phyloP scores from a whole-genome alignment of 805 yeast species.

The Wickerhamiella alocasiicola region DNA sequence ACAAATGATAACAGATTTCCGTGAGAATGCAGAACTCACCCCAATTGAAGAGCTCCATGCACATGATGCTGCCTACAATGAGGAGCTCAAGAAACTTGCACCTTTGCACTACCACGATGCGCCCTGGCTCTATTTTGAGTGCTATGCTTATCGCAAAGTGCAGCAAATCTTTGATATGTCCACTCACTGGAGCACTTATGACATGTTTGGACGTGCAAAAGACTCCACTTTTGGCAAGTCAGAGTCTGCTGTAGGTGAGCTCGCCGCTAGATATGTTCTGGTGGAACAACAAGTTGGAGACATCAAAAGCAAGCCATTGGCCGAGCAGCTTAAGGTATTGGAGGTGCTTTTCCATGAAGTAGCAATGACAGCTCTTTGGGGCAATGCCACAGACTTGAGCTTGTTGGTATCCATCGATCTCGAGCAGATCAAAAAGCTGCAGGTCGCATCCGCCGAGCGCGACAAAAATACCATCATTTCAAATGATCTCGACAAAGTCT shows the following conservation, averaged over 20 bases:
- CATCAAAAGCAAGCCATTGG: neutral
- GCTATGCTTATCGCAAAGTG: slow-evolving; percentile 58
- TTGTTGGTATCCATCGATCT: slow-evolving; percentile 56
- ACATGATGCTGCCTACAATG: slow-evolving; percentile 45
- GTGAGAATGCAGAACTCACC: slow-evolving; percentile 29
- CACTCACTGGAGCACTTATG: slow-evolving; percentile 43
- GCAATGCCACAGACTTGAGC: slow-evolving; percentile 93
- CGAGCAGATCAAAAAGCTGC: slow-evolving; percentile 82
- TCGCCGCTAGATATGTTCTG: slow-evolving; percentile 51
- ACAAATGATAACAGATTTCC: slow-evolving; percentile 29
- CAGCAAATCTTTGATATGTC: slow-evolving; percentile 25
- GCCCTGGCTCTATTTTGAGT: slow-evolving; percentile 85
- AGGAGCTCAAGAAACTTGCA: slow-evolving; percentile 31
- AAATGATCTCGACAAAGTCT: slow-evolving; percentile 62
- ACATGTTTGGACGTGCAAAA: slow-evolving; percentile 61
- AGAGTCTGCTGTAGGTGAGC: slow-evolving; percentile 62
- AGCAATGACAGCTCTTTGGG: slow-evolving; percentile 87
- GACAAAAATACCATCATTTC: slow-evolving; percentile 64
- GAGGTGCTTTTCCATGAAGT: slow-evolving; percentile 65
- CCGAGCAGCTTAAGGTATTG: slow-evolving; percentile 30
- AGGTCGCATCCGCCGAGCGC: slow-evolving; percentile 71
- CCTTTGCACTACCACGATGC: slow-evolving; percentile 62
- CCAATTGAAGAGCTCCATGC: slow-evolving; percentile 34
- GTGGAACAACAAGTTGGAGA: slow-evolving; percentile 25
- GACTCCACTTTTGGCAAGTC: slow-evolving; percentile 65